These are phyloP conservation scores for Harrya chromipes DNA, from an alignment of 768 basidiomycete species.

Conservation along the genomic window DNA sequence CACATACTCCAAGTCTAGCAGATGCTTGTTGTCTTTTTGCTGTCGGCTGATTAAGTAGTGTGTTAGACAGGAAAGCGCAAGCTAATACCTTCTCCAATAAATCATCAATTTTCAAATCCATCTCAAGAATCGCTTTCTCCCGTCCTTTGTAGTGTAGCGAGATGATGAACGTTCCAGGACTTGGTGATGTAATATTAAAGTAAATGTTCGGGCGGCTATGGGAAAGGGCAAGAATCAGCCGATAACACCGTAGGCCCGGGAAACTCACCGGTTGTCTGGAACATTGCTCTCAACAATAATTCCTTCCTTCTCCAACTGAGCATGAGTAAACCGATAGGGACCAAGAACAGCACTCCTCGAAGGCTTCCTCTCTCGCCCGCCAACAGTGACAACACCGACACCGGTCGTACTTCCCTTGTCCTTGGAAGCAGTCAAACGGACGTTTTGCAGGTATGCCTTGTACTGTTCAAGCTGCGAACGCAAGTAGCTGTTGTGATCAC, in stretches of 20 bases:
- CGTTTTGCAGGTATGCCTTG: conserved; percentile 98
- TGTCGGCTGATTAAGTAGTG: conserved; percentile 35
- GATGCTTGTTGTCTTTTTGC: conserved; percentile 99
- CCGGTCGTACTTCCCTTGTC: conserved; percentile 85
- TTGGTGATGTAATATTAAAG: conserved; percentile 98
- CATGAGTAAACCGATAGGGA: conserved; percentile 96
- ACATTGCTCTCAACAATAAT: conserved; percentile 99
- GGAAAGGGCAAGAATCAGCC: neutral
- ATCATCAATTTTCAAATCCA: conserved; percentile 99
- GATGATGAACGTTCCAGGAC: conserved; percentile 98
- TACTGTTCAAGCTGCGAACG: conserved; percentile 97
- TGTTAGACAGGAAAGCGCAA: neutral
- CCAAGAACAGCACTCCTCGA: conserved; percentile 83
- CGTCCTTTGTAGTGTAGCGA: conserved; percentile 98
- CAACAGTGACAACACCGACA: conserved; percentile 93
- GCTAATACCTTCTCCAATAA: conserved; percentile 85
- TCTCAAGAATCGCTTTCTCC: conserved; percentile 98
- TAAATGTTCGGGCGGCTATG: conserved; percentile 93
- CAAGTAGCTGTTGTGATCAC: conserved; percentile 98
- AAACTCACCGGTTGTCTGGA: conserved; percentile 86
- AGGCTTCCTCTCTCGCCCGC: conserved; percentile 96
- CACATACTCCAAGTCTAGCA: conserved; percentile 96
- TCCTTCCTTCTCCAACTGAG: conserved; percentile 97
- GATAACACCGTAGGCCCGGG: neutral
- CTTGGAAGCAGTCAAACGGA: conserved; percentile 82